Evolutionary conservation across 1,284 basidiomycete species (phyloP).

Genomic region (Marasmius oreades): DNA sequence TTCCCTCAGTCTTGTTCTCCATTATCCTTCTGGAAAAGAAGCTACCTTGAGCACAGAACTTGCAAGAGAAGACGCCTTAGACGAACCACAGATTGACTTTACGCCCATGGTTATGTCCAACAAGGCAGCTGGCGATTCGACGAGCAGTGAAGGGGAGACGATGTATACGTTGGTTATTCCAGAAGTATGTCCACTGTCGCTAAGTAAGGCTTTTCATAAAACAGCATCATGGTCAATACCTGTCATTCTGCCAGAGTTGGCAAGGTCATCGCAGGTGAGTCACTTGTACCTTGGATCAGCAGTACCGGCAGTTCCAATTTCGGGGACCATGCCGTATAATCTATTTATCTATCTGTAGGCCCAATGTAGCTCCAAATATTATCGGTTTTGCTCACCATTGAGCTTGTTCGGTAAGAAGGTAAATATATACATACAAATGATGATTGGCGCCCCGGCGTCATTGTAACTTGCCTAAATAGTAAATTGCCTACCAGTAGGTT

Average conservation of each 20-base stretch:
- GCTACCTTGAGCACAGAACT: slow-evolving; percentile 49
- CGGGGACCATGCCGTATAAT: no score
- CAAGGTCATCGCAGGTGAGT: slow-evolving; percentile 53
- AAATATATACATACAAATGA: no score
- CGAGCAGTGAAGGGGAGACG: slow-evolving; percentile 26
- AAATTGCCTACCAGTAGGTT: no score
- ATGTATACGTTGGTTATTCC: slow-evolving; percentile 59
- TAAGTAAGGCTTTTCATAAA: background rate
- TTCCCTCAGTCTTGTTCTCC: slow-evolving; percentile 50
- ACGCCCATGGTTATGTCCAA: slow-evolving; percentile 39
- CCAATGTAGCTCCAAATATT: no score
- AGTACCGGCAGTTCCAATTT: no score
- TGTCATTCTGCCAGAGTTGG: slow-evolving; percentile 65
- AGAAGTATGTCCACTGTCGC: slow-evolving; percentile 24
- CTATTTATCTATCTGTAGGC: no score
- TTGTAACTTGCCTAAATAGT: no score
- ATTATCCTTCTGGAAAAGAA: slow-evolving; percentile 50
- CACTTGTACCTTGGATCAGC: background rate
- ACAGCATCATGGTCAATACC: slow-evolving; percentile 53
- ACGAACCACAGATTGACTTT: slow-evolving; percentile 51
- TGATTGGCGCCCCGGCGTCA: no score
- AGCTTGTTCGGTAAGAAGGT: no score
- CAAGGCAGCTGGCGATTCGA: slow-evolving; percentile 23
- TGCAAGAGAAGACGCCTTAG: slow-evolving; percentile 40
- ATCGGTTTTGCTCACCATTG: no score